Evolutionary conservation across 331 rosid species (phyloP), one percentile per base, ranked within the genome.

Genomic region (Telfairia occidentalis): DNA sequence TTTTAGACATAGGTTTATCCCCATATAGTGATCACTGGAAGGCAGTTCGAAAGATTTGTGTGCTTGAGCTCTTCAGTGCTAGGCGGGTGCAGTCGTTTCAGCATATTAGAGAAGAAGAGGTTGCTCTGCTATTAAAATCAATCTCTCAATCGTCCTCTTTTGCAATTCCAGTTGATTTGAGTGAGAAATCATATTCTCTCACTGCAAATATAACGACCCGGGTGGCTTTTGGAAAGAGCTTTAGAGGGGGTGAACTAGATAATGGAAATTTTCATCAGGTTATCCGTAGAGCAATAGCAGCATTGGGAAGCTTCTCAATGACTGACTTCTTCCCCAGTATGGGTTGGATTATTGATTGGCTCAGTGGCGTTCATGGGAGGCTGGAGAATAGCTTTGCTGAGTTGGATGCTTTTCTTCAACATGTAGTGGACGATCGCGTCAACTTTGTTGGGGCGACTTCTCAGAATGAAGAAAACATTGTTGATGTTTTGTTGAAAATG

Each of bases 1-100:
- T 5, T 35, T 37, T 12, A 2, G 85, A 86, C 79, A 24, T 82
- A 2, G 79, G 15, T 2, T 60, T 84, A 24, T 1, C 76, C 2
- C 83, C 85, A 1, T 84, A 82, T 0, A 76, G 82, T 11, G 77
- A 84, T 18, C 77, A 83, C 3, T 86, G 84, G 90, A 63, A 77
- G 54, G 82, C 78, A 78, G 48, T 85, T 0, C 32, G 82, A 26
- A 83, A 82, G 53, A 67, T 85, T 30, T 79, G 85, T 60, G 83
- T 79, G 48, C 82, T 75, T 37, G 75, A 86, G 73, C 70, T 86
- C 26, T 77, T 83, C 49, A 79, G 78, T 0, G 23, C 72, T 9
- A 76, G 78, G 34, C 71, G 87, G 26, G 82, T 81, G 8, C 81
- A 74, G n/a, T 79, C 85, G 0, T 81, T 67, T 42, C 16, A 19